phyloP scores from a whole-genome alignment of 345 rosid species.

The Gossypium australe region DNA sequence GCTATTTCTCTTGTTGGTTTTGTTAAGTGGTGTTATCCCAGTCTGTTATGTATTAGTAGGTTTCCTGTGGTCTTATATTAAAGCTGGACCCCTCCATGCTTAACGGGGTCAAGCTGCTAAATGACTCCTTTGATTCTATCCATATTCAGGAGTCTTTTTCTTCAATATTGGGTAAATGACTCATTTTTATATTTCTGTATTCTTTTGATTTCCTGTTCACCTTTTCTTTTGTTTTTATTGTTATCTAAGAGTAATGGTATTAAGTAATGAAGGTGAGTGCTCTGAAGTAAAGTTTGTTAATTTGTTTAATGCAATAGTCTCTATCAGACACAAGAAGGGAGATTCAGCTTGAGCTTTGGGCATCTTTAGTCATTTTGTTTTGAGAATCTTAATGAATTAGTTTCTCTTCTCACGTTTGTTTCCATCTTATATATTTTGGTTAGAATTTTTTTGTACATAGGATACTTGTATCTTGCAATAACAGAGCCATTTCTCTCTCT shows the following conservation, averaged over 20 bases:
- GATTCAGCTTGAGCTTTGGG: background rate
- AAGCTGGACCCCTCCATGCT: background rate
- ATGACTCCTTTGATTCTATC: background rate
- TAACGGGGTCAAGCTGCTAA: background rate
- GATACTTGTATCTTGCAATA: background rate
- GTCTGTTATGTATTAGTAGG: background rate
- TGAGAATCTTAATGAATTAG: background rate
- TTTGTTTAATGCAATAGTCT: background rate
- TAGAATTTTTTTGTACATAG: conserved; percentile 5
- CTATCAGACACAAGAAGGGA: too few species aligned
- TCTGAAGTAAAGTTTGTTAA: background rate
- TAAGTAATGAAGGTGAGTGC: background rate
- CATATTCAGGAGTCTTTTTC: background rate
- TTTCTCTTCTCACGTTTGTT: background rate
- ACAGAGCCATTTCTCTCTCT: background rate
- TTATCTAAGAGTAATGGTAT: background rate
- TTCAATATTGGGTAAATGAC: background rate
- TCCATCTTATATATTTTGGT: background rate
- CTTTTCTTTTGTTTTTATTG: background rate
- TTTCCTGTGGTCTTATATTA: background rate
- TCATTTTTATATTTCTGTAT: background rate
- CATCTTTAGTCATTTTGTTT: background rate
- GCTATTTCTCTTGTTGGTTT: background rate
- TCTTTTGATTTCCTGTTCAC: background rate
- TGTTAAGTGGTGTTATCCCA: too few species aligned